phyloP scores from a whole-genome alignment of 495 filamentous ascomycete species.

The Cercophora samala region DNA sequence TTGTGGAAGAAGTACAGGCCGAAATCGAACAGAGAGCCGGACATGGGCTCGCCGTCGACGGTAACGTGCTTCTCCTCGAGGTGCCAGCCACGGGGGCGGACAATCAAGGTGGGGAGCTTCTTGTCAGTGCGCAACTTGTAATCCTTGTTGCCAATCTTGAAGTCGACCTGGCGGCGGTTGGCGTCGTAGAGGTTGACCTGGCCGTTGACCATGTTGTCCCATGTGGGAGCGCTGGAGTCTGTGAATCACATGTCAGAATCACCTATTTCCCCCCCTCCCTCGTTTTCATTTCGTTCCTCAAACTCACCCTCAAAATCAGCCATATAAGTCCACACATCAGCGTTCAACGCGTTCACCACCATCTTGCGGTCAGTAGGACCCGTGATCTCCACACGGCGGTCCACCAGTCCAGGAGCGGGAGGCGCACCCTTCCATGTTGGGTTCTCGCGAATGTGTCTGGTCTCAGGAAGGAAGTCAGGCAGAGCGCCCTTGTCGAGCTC shows the following conservation, averaged over 20 bases:
- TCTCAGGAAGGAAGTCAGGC: constrained; percentile 96
- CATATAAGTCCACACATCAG: constrained; percentile 99
- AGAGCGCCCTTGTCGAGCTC: constrained; percentile 89
- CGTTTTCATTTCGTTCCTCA: not conserved
- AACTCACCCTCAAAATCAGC: constrained; percentile 89
- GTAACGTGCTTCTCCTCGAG: constrained; percentile 98
- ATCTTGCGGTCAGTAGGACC: constrained; percentile 98
- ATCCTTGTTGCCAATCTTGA: constrained; percentile 90
- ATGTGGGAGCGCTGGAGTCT: constrained; percentile 97
- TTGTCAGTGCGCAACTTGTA: constrained; percentile 95
- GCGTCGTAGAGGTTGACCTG: constrained; percentile 99
- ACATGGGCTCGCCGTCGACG: constrained; percentile 92
- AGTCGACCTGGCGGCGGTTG: constrained; percentile 90
- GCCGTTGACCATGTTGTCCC: constrained; percentile 99
- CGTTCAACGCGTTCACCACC: constrained; percentile 97
- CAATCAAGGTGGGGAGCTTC: constrained; percentile 74
- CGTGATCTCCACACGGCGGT: constrained; percentile 97
- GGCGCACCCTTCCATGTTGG: constrained; percentile 91
- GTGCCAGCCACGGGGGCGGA: constrained; percentile 88
- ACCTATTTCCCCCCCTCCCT: not conserved
- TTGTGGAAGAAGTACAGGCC: constrained; percentile 99
- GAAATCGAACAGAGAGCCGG: constrained; percentile 92
- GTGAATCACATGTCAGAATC: not conserved
- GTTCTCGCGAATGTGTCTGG: constrained; percentile 91
- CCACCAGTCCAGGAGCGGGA: constrained; percentile 88